A percentile compares a stretch with the other conserved stretches of the same genome.
Evolutionary conservation across 306 rosid genomes (phyloP).

Genomic region (Citrullus amarus): DNA sequence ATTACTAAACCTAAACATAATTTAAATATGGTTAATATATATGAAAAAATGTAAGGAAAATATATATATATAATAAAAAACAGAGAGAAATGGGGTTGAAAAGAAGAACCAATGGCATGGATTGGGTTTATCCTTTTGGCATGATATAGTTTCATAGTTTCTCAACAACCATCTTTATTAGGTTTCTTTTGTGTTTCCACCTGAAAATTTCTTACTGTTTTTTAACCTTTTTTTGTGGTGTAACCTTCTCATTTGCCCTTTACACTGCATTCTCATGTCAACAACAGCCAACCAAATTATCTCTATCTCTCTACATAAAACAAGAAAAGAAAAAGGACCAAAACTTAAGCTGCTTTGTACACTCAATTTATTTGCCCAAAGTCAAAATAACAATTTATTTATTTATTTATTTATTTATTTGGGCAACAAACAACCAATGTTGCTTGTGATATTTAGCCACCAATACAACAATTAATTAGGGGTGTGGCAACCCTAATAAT

Average conservation of each 20-base stretch:
- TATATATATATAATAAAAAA: too few species aligned
- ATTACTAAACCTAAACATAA: too few species aligned
- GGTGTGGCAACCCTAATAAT: background rate
- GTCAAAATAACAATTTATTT: too few species aligned
- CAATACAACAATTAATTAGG: background rate
- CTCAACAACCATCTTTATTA: slow-evolving; percentile 7
- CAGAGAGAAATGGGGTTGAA: too few species aligned
- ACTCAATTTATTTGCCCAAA: too few species aligned
- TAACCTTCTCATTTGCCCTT: background rate
- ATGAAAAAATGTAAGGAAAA: too few species aligned
- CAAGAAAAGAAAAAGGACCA: background rate
- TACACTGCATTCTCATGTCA: background rate
- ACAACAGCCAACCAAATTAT: slow-evolving; percentile 8
- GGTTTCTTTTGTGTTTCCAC: background rate
- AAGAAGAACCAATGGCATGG: too few species aligned
- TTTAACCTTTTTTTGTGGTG: background rate
- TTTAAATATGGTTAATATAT: too few species aligned
- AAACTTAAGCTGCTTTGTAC: too few species aligned
- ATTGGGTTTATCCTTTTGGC: too few species aligned
- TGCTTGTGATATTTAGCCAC: background rate
- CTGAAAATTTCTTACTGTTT: background rate
- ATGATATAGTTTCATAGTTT: background rate
- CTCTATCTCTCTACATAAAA: background rate
- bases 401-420: too few species aligned
- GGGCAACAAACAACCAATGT: background rate